A percentile compares a stretch with the other conserved stretches of the same genome.
These are phyloP conservation scores for Solanum hybrid DNA, from an alignment of 305 asterid genomes.

Conservation along the genomic window DNA sequence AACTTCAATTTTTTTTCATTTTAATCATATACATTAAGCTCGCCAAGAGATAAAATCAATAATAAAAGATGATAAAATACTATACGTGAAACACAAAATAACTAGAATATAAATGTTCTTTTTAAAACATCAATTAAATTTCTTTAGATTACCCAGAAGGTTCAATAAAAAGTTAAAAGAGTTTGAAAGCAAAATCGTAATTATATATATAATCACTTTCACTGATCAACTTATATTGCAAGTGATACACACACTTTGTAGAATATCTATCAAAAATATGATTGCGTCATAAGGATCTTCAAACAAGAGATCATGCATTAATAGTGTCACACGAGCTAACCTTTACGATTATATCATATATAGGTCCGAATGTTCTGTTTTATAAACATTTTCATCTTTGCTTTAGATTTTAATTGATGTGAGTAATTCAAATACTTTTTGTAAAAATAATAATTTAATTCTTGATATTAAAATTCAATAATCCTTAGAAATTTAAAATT, in stretches of 20 bases:
- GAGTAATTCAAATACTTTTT: neutral
- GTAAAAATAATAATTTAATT: neutral
- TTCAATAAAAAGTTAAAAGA: neutral
- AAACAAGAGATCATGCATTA: neutral
- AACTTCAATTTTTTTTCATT: neutral
- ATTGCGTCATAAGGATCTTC: neutral
- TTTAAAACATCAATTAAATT: neutral
- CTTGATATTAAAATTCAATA: neutral
- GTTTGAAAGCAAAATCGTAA: neutral
- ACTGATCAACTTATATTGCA: neutral
- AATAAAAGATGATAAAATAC: no score
- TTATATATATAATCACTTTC: neutral
- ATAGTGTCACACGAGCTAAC: neutral
- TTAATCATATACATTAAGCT: neutral
- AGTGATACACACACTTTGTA: neutral
- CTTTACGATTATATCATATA: neutral
- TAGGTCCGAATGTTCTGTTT: neutral
- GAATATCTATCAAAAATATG: neutral
- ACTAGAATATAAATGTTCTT: neutral
- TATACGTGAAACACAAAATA: neutral
- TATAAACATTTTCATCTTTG: neutral
- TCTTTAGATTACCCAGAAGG: neutral
- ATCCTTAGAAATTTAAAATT: neutral
- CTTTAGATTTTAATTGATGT: neutral
- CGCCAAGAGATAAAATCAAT: no score